Evolutionary conservation across 495 filamentous ascomycete genomes (phyloP), one percentile per base, ranked within the genome.

Genomic region (Hypoxylon fuscum): DNA sequence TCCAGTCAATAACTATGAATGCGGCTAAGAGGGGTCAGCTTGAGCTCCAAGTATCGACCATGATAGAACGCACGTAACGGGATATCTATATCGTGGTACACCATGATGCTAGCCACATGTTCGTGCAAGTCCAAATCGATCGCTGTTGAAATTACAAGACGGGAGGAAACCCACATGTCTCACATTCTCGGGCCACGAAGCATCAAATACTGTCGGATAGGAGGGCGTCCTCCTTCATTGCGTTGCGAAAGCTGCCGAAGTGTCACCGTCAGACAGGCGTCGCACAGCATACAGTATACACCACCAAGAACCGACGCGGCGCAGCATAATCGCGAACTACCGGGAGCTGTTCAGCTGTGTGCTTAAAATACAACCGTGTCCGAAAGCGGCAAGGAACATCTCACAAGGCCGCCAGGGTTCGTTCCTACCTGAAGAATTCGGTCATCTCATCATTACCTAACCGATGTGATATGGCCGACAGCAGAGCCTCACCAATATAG

Each of bases 1-100:
- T 44, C 63, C 72, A 75, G 60, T 72, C 71, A n/a, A 74, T 61
- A 12, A 65, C 69, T 44, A 75, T 74, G 50, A 74, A 75, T 29
- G 64, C 69, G 37, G 64, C 73, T 70, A n/a, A 22, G 15, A 1
- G 40, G 7, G 12, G 27, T 60, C 32, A 60, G 14, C 17, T 35
- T 21, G 12, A 17, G 25, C 21, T 27, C 21, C 18, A 3, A 25
- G 2, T n/a, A n/a, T 12, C 0, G 2, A 34, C 3, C 25, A 20
- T 15, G 12, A 4, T 29, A 22, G 3, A 15, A 49, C 58, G 9
- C 37, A 61, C 58, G 58, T 54, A 61, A 44, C 17, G 58, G 58
- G n/a, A 61, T 61, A 18, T 61, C 58, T 43, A 61, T 61, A 31
- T 61, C 58, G 3, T 61, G 49, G 38, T 61, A 61, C 10, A 48